Percentiles rank a stretch among this genome's conserved stretches.
Evolutionary conservation across 148 eudicot genomes (phyloP).

Genomic region (Linanthus parryae): DNA sequence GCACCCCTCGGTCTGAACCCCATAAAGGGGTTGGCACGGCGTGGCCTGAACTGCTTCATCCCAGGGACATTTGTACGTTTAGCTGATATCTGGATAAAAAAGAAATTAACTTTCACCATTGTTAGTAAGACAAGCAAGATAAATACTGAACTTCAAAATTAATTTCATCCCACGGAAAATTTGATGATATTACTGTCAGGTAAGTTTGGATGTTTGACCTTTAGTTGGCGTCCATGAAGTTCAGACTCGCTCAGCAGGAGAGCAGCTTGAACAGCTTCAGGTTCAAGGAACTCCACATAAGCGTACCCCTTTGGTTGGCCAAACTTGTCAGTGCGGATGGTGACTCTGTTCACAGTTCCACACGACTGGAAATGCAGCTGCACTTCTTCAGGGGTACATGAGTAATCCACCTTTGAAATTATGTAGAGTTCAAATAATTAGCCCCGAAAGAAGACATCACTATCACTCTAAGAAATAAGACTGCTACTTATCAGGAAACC

Average conservation of each 20-base stretch:
- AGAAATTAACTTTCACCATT: not conserved
- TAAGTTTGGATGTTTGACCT: conserved; percentile 55
- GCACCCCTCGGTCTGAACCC: conserved; percentile 37
- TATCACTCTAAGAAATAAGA: not conserved
- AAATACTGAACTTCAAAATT: not conserved
- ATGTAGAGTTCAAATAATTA: not conserved
- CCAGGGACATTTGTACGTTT: conserved; percentile 71
- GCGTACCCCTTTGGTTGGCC: conserved; percentile 95
- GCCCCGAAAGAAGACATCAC: conserved; percentile 1
- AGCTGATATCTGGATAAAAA: conserved; percentile 26
- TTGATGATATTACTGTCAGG: too few species aligned
- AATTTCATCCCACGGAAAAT: too few species aligned
- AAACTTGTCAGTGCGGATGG: conserved; percentile 66
- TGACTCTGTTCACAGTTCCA: conserved; percentile 86
- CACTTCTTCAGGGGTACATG: conserved; percentile 92
- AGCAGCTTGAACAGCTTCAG: conserved; percentile 82
- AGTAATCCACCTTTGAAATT: conserved; percentile 68
- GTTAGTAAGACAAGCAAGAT: not conserved
- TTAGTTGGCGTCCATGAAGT: conserved; percentile 84
- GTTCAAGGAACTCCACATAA: conserved; percentile 77
- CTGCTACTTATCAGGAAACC: not conserved
- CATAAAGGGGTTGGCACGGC: conserved; percentile 59
- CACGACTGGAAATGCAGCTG: conserved; percentile 91
- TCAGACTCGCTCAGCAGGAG: conserved; percentile 71
- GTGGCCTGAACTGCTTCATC: conserved; percentile 58